Conservation (phyloP, 345 rosid species). For the Eucalyptus viminalis region DNA sequence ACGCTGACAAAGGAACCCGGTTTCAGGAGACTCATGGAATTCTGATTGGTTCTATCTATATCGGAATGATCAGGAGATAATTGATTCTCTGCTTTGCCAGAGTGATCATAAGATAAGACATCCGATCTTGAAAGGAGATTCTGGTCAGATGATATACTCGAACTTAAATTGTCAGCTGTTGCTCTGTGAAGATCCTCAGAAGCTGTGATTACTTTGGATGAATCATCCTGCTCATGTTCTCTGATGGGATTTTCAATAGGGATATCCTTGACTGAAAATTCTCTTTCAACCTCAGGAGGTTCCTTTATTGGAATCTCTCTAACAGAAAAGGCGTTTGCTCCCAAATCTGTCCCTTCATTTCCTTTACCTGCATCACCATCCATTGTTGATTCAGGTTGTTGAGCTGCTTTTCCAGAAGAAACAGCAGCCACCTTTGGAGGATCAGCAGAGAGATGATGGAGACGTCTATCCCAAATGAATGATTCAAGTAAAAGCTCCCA, state of each 20-base stretch:
- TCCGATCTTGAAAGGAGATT: not conserved
- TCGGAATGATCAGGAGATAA: constrained; percentile 6
- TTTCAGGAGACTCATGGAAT: constrained; percentile 1
- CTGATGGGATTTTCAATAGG: constrained; percentile 17
- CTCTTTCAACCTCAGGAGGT: constrained; percentile 10
- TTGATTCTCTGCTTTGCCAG: not conserved
- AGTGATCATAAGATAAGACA: not conserved
- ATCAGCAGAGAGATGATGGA: constrained; percentile 50
- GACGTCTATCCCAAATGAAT: constrained; percentile 61
- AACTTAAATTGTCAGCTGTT: not conserved
- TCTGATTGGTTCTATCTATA: constrained; percentile 24
- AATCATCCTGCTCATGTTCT: constrained; percentile 7
- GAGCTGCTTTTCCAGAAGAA: constrained; percentile 14
- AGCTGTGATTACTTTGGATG: not conserved
- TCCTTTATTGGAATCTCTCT: constrained; percentile 5
- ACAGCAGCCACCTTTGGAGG: constrained; percentile 17
- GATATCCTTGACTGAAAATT: constrained; percentile 19
- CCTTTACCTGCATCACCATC: not conserved
- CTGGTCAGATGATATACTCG: not conserved
- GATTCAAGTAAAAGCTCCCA: constrained; percentile 87
- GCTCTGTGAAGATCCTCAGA: constrained; percentile 12
- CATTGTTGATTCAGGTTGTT: constrained; percentile 7
- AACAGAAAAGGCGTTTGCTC: not conserved
- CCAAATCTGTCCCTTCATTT: not conserved
- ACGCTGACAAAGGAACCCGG: not conserved